These are phyloP conservation scores for Blastobotrys muscicola DNA, from an alignment of 805 yeast species.

Conservation along the genomic window DNA sequence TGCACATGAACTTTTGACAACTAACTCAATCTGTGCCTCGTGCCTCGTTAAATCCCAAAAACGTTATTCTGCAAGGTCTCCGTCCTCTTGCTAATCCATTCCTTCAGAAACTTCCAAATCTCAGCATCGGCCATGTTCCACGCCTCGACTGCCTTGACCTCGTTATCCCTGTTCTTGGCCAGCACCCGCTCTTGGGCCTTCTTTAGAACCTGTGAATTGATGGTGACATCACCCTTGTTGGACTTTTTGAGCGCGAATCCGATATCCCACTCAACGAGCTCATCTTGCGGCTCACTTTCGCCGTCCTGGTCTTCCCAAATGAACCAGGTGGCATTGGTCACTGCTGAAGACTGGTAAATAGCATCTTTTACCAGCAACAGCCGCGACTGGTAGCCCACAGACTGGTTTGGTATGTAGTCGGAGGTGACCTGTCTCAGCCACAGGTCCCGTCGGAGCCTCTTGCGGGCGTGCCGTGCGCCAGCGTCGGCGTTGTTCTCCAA, in stretches of 20 bases:
- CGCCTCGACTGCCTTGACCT: conserved; percentile 8
- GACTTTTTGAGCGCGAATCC: conserved; percentile 10
- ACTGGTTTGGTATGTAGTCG: conserved; percentile 7
- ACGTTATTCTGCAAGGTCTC: too few species aligned
- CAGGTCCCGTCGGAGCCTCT: conserved; percentile 4
- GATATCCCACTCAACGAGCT: conserved; percentile 12
- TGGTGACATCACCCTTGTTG: neutral
- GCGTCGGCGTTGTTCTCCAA: conserved; percentile 6
- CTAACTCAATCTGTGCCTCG: too few species aligned
- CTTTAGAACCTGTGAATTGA: conserved; percentile 1
- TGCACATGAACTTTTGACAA: too few species aligned
- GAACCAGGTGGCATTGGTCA: conserved; percentile 14
- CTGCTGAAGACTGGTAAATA: conserved; percentile 4
- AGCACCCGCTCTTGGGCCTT: neutral
- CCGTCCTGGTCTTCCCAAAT: conserved; percentile 11
- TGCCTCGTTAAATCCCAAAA: too few species aligned
- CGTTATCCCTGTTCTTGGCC: conserved; percentile 2
- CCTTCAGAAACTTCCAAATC: conserved; percentile 14
- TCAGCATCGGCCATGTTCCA: conserved; percentile 18
- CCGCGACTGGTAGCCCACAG: conserved; percentile 8
- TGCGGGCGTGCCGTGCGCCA: conserved; percentile 6
- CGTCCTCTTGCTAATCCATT: neutral
- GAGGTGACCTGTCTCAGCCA: conserved; percentile 10
- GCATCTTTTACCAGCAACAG: conserved; percentile 15
- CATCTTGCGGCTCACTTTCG: conserved; percentile 2